Conservation (phyloP, 352 stramenopile genomes). For the Phytopythium kandeliae region DNA sequence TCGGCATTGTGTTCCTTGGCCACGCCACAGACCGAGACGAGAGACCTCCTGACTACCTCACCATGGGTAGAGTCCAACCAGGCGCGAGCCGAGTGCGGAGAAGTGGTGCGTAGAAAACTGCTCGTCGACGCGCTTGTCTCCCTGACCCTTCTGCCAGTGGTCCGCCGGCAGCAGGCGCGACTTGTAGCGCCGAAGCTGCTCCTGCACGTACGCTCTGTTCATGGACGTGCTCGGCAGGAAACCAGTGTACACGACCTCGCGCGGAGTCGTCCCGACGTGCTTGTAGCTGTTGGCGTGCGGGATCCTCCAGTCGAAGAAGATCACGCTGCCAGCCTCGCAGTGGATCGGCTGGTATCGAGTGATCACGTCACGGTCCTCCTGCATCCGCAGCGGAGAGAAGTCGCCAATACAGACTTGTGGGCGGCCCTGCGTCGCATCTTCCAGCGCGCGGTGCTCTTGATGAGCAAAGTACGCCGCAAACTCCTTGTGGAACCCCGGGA, state of each 20-base stretch:
- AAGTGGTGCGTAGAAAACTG: conserved; percentile 66
- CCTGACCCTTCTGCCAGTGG: conserved; percentile 75
- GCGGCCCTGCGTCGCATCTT: conserved; percentile 16
- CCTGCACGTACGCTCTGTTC: conserved; percentile 63
- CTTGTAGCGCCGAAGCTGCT: conserved; percentile 71
- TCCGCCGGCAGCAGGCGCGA: conserved; percentile 56
- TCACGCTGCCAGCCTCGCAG: conserved; percentile 62
- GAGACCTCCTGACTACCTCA: conserved; percentile 7
- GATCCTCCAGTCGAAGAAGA: conserved; percentile 87
- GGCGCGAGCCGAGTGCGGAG: conserved; percentile 44
- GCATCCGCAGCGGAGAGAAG: conserved; percentile 82
- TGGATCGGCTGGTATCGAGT: conserved; percentile 60
- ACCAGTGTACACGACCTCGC: conserved; percentile 84
- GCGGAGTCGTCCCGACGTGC: conserved; percentile 46
- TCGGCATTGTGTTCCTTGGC: background rate
- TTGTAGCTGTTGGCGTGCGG: conserved; percentile 86
- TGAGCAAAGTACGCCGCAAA: conserved; percentile 60
- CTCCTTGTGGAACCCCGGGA: conserved; percentile 82
- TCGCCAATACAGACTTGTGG: conserved; percentile 82
- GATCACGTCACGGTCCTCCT: conserved; percentile 77
- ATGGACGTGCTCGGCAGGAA: conserved; percentile 68
- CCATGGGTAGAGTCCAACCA: conserved; percentile 66
- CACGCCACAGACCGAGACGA: background rate
- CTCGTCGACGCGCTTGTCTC: conserved; percentile 45
- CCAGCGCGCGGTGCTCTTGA: conserved; percentile 9